Evolutionary conservation across 345 rosid genomes (phyloP).

Genomic region (Gossypium herbaceum): DNA sequence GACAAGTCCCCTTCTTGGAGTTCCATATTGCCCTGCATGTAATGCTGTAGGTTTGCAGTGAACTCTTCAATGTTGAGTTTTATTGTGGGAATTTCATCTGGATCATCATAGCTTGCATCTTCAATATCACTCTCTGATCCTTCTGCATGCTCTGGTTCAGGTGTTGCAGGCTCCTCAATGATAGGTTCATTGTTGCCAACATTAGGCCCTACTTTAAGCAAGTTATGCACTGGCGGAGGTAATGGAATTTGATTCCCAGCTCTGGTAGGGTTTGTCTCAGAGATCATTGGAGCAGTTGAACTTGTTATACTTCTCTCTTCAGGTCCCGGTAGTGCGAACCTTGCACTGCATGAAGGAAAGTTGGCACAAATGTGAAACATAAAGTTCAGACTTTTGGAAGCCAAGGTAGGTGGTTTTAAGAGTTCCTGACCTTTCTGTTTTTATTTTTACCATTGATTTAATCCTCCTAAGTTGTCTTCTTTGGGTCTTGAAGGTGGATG

Average conservation of each 20-base stretch:
- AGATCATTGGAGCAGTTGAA: constrained; percentile 31
- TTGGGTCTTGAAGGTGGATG: not conserved
- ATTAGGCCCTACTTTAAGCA: constrained; percentile 18
- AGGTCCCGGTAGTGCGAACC: constrained; percentile 83
- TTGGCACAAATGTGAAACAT: constrained; percentile 20
- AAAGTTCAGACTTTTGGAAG: not conserved
- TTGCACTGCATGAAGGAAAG: constrained; percentile 58
- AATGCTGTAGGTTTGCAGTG: constrained; percentile 48
- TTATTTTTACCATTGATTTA: not conserved
- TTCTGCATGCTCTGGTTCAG: constrained; percentile 50
- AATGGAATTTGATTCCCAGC: constrained; percentile 39
- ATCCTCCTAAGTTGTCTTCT: not conserved
- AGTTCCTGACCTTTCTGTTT: not conserved
- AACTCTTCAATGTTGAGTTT: constrained; percentile 60
- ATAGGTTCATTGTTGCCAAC: constrained; percentile 51
- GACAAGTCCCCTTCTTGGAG: constrained; percentile 75
- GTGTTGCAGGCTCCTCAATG: constrained; percentile 81
- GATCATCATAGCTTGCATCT: constrained; percentile 56
- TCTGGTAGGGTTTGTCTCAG: constrained; percentile 32
- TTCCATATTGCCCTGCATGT: constrained; percentile 61
- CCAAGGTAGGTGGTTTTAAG: constrained; percentile 6
- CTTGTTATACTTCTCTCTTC: constrained; percentile 56
- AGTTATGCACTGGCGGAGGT: constrained; percentile 37
- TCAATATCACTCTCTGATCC: constrained; percentile 63
- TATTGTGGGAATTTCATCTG: constrained; percentile 81